Base-by-base conservation (phyloP, 768 basidiomycete genomes). In the Lactarius sanguifluus region DNA sequence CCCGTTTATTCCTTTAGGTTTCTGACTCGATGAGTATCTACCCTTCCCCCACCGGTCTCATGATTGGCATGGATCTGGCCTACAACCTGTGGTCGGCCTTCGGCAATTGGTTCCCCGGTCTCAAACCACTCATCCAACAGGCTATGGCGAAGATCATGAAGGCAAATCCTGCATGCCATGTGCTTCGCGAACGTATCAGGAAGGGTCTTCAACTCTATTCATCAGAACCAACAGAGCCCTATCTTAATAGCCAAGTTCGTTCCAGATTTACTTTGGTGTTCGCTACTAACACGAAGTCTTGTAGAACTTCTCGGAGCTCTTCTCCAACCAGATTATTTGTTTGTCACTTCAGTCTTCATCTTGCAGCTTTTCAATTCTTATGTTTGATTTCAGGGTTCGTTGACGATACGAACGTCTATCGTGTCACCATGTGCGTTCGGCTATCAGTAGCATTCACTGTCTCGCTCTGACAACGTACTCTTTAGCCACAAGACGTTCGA, bases 141-240 rank as follows among this genome's bases (percentile, higher is more conserved):
- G 97, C 96, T 6, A 97, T 99, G 95, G 94, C 92, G 15, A 99
- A 98, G 84, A 91, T 99, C 76, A 96, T 98, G 94, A 99, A 99
- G 79, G 97, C 97, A 61, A 98, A 99, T 73, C 97, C 97, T 30
- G 97, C 97, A 16, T 89, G 91, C 62, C 97, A 98, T 75, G 97
- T 99, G 50, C 81, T 99, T 64, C 92, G 97, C 62, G 97, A 99
- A 79, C 97, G 97, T 79, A 98, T 99, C 72, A 87, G 97, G 72
- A 99, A 99, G 79, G 96, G 96, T 76, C 84, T 99, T 25, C 97
- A 98, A 76, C 81, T 99, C 23, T 99, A 99, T 78, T 98, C 96
- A 12, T 98, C 97, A 32, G 97, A 99, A 77, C 96, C 97, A 9
- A 99, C 97, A 28, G 97, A 99, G 76, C 97, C 97, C 58, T 98